Percentiles rank a stretch among this genome's conserved stretches.
phyloP scores from a whole-genome alignment of 2,329 filamentous ascomycete species.

The Fusarium redolens region DNA sequence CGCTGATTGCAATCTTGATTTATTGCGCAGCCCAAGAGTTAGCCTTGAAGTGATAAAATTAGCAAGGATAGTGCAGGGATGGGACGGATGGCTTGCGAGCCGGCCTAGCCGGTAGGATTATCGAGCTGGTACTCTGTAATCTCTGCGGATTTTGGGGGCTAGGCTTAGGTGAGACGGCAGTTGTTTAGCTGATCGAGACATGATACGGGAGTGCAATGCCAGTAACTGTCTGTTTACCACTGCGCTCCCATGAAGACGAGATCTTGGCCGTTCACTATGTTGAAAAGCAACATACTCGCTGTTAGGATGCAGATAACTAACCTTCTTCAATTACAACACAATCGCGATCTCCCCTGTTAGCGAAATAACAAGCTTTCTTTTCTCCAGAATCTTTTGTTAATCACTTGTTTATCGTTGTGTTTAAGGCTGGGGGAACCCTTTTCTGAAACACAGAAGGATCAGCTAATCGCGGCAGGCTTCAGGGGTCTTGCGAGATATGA shows the following conservation, averaged over 20 bases:
- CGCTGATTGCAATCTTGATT: neutral
- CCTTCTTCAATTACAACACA: accelerated
- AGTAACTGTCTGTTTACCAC: no score
- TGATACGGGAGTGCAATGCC: neutral
- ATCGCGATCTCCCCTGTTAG: neutral
- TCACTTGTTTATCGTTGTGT: neutral
- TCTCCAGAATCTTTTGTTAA: no score
- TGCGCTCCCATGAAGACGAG: neutral
- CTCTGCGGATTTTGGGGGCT: neutral
- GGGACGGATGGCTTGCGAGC: neutral
- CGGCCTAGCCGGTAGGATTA: neutral
- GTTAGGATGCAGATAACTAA: neutral
- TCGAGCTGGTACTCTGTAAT: neutral
- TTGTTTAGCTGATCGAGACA: neutral
- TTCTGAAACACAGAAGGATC: neutral
- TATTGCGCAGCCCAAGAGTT: neutral
- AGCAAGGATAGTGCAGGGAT: neutral
- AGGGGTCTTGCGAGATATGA: neutral
- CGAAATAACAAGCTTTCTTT: neutral
- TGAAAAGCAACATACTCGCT: neutral
- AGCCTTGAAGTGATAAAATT: neutral
- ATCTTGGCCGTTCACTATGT: neutral
- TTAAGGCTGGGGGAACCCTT: neutral
- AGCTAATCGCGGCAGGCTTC: neutral
- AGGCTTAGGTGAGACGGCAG: neutral